These are phyloP conservation scores for Tubosaeta sp. DNA, from an alignment of 768 basidiomycete species.

Conservation along the genomic window DNA sequence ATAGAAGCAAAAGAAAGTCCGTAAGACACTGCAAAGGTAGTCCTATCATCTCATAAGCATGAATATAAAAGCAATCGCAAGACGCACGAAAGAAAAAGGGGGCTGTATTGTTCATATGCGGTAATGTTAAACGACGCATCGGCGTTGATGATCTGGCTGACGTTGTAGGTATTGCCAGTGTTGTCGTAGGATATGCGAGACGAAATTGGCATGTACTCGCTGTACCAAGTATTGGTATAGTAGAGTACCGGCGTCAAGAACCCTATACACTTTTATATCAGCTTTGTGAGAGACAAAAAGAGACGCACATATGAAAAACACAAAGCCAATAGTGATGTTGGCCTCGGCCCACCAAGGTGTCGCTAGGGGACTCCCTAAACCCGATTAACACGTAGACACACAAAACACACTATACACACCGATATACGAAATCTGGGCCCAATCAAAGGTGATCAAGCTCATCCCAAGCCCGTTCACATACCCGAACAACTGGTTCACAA, in stretches of 20 bases:
- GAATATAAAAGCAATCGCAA: background rate
- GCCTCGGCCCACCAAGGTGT: slow-evolving; percentile 84
- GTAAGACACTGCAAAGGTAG: slow-evolving; percentile 75
- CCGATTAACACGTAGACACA: background rate
- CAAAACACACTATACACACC: slow-evolving; percentile 6
- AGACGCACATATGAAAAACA: slow-evolving; percentile 60
- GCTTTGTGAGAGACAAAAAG: slow-evolving; percentile 42
- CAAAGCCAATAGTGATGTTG: slow-evolving; percentile 59
- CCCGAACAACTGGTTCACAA: slow-evolving; percentile 75
- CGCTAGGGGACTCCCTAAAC: slow-evolving; percentile 49
- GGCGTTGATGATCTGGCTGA: slow-evolving; percentile 49
- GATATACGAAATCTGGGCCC: slow-evolving; percentile 57
- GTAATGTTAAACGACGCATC: slow-evolving; percentile 53
- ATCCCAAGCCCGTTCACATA: slow-evolving; percentile 53
- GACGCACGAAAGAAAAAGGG: slow-evolving; percentile 50
- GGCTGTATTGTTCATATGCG: slow-evolving; percentile 54
- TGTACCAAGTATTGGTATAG: slow-evolving; percentile 63
- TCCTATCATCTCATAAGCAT: slow-evolving; percentile 14
- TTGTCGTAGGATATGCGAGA: slow-evolving; percentile 66
- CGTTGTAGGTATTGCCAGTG: slow-evolving; percentile 53
- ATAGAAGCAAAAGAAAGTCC: slow-evolving; percentile 82
- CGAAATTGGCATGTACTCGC: slow-evolving; percentile 60
- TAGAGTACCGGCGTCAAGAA: slow-evolving; percentile 60
- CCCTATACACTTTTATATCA: slow-evolving; percentile 42
- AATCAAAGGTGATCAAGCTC: slow-evolving; percentile 78